Conservation (phyloP, 371 early-diverging fungal genomes). For the Lichtheimia ramosa region DNA sequence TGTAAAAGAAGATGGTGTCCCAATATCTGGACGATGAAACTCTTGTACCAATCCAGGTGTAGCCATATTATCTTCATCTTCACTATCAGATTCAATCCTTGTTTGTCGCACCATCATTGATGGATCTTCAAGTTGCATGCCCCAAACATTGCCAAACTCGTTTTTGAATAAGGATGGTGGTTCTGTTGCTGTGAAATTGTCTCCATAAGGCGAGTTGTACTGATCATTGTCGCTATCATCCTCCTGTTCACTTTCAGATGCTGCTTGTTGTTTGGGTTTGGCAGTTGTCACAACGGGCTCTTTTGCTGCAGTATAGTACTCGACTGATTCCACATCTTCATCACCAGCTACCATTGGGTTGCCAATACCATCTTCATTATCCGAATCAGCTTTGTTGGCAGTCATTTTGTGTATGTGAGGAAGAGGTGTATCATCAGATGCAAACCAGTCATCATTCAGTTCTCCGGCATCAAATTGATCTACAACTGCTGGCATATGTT, state of each 20-base stretch:
- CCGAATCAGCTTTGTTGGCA: constrained; percentile 23
- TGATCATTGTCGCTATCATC: background rate
- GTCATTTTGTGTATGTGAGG: background rate
- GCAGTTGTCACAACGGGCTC: constrained; percentile 36
- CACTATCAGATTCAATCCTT: constrained; percentile 21
- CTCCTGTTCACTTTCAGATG: constrained; percentile 5
- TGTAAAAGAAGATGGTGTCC: background rate
- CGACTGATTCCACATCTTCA: constrained; percentile 54
- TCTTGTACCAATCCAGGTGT: too few species aligned
- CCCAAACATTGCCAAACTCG: constrained; percentile 13
- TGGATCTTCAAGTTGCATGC: background rate
- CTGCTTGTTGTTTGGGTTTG: background rate
- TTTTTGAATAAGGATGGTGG: constrained; percentile 12
- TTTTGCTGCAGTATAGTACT: constrained; percentile 22
- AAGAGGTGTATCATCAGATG: constrained; percentile 23
- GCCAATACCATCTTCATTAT: constrained; percentile 33
- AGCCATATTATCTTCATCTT: constrained; percentile 21
- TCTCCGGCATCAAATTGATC: constrained; percentile 51
- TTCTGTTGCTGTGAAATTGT: background rate
- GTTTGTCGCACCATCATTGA: constrained; percentile 4
- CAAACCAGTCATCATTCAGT: constrained; percentile 59
- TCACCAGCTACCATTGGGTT: constrained; percentile 63
- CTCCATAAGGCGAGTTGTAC: background rate
- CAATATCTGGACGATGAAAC: background rate
- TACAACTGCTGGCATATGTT: constrained; percentile 35